Percentiles rank a stretch among this genome's conserved stretches.
phyloP scores from a whole-genome alignment of 805 yeast genomes.

The Kuraishia ogatae region DNA sequence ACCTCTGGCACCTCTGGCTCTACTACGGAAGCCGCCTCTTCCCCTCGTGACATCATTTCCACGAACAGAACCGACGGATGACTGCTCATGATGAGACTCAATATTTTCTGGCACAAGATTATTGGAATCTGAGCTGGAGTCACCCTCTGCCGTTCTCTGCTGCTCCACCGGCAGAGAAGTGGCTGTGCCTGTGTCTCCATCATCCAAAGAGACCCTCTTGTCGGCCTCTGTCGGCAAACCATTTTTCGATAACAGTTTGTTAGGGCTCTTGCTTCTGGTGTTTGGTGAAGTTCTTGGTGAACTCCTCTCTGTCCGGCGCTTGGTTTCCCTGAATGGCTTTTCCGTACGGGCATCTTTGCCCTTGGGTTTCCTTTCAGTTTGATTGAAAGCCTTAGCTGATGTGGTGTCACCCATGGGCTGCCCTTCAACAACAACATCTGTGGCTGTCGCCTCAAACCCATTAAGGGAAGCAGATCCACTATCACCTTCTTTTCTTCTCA shows the following conservation, averaged over 20 bases:
- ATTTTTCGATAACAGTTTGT: too few relatives aligned
- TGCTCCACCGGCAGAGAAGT: too few relatives aligned
- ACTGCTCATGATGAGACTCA: too few relatives aligned
- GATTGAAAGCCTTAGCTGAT: too few relatives aligned
- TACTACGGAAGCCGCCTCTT: constrained; percentile 2
- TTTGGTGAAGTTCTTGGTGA: neutral
- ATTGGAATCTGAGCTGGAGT: too few relatives aligned
- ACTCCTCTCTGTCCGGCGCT: neutral
- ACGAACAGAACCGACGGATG: neutral
- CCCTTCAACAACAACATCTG: too few relatives aligned
- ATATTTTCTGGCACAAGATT: too few relatives aligned
- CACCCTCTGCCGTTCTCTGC: too few relatives aligned
- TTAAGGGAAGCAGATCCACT: neutral
- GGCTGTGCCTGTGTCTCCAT: too few relatives aligned
- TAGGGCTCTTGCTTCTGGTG: neutral
- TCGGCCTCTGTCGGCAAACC: neutral
- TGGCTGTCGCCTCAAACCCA: too few relatives aligned
- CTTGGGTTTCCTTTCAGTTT: neutral
- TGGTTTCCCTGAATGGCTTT: neutral
- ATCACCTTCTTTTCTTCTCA: neutral
- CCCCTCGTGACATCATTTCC: constrained; percentile 1
- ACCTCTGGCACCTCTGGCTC: constrained; percentile 7
- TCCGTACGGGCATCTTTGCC: neutral
- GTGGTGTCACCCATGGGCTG: too few relatives aligned
- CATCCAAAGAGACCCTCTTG: neutral